Evolutionary conservation across 805 yeast genomes (phyloP).

Genomic region (Lipomyces kockii): DNA sequence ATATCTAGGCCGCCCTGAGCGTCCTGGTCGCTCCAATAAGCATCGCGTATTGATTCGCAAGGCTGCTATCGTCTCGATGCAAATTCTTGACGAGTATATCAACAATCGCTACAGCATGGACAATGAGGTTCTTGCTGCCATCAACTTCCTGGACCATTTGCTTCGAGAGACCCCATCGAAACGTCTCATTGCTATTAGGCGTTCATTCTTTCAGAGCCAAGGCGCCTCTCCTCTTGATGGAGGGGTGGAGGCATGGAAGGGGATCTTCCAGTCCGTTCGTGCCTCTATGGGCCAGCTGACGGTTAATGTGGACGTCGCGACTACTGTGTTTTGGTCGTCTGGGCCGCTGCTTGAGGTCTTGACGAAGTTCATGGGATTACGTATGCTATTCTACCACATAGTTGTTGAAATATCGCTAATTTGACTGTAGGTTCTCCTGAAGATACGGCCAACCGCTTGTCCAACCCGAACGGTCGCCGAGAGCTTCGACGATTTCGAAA

Average conservation of each 20-base stretch:
- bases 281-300: conserved; percentile 42
- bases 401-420: neutral
- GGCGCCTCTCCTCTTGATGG: conserved; percentile 35
- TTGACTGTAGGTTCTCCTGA: conserved; percentile 29
- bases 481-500: conserved; percentile 11
- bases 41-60: conserved; percentile 19
- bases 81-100: conserved; percentile 20
- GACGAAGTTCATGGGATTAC: conserved; percentile 11
- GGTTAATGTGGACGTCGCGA: conserved; percentile 43
- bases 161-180: conserved; percentile 22
- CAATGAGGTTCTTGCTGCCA: conserved; percentile 21
- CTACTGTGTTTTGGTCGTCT: conserved; percentile 43
- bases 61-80: conserved; percentile 22
- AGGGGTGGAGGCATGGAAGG: conserved; percentile 43
- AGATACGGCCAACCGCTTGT: conserved; percentile 40
- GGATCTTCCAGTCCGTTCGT: conserved; percentile 44
- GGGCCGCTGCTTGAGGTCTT: conserved; percentile 41
- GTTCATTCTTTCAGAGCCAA: conserved; percentile 14
- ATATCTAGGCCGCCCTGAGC: neutral
- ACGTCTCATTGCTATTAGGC: conserved; percentile 20
- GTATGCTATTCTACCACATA: neutral
- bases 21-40: conserved; percentile 15
- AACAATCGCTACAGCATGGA: conserved; percentile 20
- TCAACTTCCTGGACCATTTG: conserved; percentile 28
- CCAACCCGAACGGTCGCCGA: conserved; percentile 28